Evolutionary conservation across 805 yeast species (phyloP), one percentile per base, ranked within the genome.

Genomic region (Sugiyamaella boreocaroliniensis): DNA sequence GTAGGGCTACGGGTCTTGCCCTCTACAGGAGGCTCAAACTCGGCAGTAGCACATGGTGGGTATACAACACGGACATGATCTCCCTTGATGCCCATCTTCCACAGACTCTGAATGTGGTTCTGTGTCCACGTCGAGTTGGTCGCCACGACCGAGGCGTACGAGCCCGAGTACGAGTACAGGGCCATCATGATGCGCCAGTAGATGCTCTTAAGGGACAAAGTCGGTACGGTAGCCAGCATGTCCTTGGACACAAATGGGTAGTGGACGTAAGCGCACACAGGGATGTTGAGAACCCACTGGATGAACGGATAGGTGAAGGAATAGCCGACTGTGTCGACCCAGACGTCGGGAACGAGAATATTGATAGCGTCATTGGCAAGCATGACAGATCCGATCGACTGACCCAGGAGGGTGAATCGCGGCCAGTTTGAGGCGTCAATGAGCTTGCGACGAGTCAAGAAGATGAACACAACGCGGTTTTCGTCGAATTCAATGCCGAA

Each of bases 91-190:
- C 76, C 76, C 53, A 70, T 60, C 48, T 69, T 65, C 96, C 97
- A 90, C 20, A 83, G 80, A 1, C 67, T 58, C 20, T 65, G 60
- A 50, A 95, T 80, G 64, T 93, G 97, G 60, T 83, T 79, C 54
- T 70, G 74, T 0, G 99, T 93, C 99, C 99, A 93, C 0, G 95
- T 78, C 0, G 97, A 90, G 66, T 93, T 93, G 43, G 92, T 80
- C 53, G 83, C 72, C 0, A 84, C 82, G 40, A 85, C 68, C 55
- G 81, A 79, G 34, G 85, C 83, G 64, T 76, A 83, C 0, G 79
- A 68, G 0, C 96, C 96, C 47, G 82, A 78, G 55, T 76, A 71
- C 10, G 79, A 74, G 69, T 95, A 93, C 20, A 80, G 61, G 40
- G 72, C 66, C 76, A 85, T 77, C 63, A 95, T 76, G 0, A 71